A percentile compares a stretch with the other conserved stretches of the same genome.
phyloP scores from a whole-genome alignment of 768 basidiomycete genomes.

The Macrolepiota fuliginosa region DNA sequence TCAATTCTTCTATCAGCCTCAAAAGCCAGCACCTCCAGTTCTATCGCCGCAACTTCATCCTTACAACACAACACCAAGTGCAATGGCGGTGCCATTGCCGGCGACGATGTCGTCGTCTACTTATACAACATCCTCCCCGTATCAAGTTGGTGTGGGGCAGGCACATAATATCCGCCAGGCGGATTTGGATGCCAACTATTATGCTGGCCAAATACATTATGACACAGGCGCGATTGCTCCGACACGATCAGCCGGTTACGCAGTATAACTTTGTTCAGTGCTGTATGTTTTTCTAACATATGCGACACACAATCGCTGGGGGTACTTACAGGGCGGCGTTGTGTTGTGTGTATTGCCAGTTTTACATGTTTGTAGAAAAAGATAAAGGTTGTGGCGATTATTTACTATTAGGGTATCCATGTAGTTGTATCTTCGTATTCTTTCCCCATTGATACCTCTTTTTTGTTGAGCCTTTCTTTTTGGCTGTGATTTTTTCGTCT shows the following conservation, averaged over 20 bases:
- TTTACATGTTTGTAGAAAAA: too few relatives aligned
- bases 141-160: neutral
- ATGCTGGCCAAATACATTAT: constrained; percentile 3
- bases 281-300: neutral
- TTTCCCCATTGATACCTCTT: neutral
- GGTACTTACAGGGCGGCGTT: neutral
- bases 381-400: too few relatives aligned
- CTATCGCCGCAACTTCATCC: neutral
- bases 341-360: too few relatives aligned
- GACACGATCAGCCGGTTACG: neutral
- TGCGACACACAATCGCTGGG: neutral
- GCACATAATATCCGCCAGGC: neutral
- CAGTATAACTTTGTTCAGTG: neutral
- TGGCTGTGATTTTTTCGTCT: neutral
- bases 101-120: neutral
- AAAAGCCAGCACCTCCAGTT: neutral
- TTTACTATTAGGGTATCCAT: neutral
- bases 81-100: neutral
- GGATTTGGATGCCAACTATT: constrained; percentile 6
- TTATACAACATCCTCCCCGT: neutral
- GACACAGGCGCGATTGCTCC: constrained; percentile 1
- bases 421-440: neutral
- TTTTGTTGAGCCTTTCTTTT: neutral
- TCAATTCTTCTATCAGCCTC: neutral
- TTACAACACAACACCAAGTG: neutral